Conservation (phyloP, 2,329 filamentous ascomycete species). For the Alternaria gaisen region DNA sequence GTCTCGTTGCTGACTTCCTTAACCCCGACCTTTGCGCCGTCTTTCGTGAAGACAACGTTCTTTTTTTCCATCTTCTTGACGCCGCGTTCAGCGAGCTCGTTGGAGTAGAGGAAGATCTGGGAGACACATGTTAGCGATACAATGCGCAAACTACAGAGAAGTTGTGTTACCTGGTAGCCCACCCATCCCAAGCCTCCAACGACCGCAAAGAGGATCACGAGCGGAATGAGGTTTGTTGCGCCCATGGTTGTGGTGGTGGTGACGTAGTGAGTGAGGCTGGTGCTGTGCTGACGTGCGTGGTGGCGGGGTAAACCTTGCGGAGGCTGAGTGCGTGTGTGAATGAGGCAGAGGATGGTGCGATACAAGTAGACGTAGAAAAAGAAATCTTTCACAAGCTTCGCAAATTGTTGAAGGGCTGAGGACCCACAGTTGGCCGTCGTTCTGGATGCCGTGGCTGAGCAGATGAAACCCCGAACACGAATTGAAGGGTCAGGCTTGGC, state of each 20-base stretch:
- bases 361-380: not conserved
- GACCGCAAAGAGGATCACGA: constrained; percentile 69
- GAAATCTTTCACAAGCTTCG: not conserved
- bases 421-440: constrained; percentile 7
- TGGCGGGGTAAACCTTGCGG: constrained; percentile 10
- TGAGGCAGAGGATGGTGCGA: not conserved
- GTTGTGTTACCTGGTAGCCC: constrained; percentile 66
- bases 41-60: constrained; percentile 78
- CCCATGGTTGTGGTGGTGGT: constrained; percentile 40
- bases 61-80: constrained; percentile 76
- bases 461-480: constrained; percentile 24
- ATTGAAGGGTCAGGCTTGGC: constrained; percentile 15
- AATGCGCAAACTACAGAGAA: not conserved
- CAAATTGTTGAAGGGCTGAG: constrained; percentile 14
- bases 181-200: constrained; percentile 69
- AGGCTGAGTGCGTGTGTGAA: not conserved
- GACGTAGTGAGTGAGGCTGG: constrained; percentile 18
- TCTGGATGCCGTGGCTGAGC: constrained; percentile 18
- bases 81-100: constrained; percentile 71
- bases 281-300: not conserved
- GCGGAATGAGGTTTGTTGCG: constrained; percentile 67
- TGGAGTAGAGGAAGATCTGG: constrained; percentile 71
- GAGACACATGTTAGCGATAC: constrained; percentile 8
- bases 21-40: constrained; percentile 75
- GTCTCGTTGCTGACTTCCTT: constrained; percentile 73